Base-by-base conservation (phyloP, 202 grass and related monocot genomes). In the Musa balbisiana region DNA sequence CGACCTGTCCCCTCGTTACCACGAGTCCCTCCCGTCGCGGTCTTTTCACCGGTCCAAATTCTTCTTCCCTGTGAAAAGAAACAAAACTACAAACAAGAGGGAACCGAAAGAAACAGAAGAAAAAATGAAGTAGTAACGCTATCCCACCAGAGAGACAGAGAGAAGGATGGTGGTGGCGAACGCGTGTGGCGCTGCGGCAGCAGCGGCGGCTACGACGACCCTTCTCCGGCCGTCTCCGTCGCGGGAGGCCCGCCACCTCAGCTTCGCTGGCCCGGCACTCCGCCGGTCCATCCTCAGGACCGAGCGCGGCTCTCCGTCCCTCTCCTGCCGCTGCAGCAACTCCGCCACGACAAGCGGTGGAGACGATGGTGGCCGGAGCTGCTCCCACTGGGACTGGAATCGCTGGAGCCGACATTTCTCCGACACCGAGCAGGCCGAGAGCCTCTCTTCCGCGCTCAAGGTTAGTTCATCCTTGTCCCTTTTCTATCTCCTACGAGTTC, bases 331-430 rank as follows among this genome's bases (percentile, higher is more conserved):
- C 73, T 84, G 82, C 74, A 51, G 81, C 69, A 55, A 65, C 17
- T 19, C 81, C 12, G 82, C 87, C 71, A 33, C 76, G 62, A 80
- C 86, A 64, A 66, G 82, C 72, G 64, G 62, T 49, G 62, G 49
- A 26, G 51, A 14, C 24, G 21, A 53, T 53, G 53, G 67, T 27
- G 70, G 51, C 8, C 1, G 20, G 4, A 16, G 49, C 22, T 55
- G n/a, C 20, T 52, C 74, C 11, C 49, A 16, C 55, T 89, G 85
- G 89, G 90, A 92, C 59, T 90, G 90, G 93, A 75, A 75, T 55
- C 80, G 83, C 5, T 96, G 93, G 87, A 92, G 51, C 72, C 80
- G 80, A 21, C 86, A 96, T 85, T 92, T 96, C 82, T 83, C 84
- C 8, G 83, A 92, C 69, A 89, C 85, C 52, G 87, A 91, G 53